Evolutionary conservation across 257 asterid species (phyloP).

Genomic region (Solanum tacnaense): DNA sequence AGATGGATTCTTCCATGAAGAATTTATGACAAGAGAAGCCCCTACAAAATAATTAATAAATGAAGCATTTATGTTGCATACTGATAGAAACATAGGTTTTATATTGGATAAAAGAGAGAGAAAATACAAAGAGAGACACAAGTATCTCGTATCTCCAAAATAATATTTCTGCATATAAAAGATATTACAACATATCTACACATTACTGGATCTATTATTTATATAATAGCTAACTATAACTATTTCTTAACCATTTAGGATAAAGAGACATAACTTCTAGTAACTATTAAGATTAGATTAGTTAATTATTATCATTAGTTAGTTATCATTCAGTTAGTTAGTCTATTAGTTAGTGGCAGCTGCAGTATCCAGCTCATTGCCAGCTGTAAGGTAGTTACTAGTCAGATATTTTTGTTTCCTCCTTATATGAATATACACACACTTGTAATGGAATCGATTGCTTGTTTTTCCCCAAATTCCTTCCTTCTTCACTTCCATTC

Average conservation of each 20-base stretch:
- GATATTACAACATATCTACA: neutral
- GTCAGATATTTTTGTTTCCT: neutral
- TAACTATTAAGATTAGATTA: neutral
- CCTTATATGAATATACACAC: neutral
- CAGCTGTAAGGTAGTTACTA: neutral
- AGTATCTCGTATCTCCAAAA: neutral
- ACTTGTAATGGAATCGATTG: neutral
- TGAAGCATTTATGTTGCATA: neutral
- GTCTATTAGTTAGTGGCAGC: neutral
- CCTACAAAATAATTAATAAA: slow-evolving; percentile 25
- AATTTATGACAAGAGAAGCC: slow-evolving; percentile 53
- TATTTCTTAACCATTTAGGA: neutral
- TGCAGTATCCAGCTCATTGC: neutral
- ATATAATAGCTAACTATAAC: neutral
- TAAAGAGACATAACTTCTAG: neutral
- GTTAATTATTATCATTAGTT: neutral
- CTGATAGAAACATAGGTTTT: neutral
- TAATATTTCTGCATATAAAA: neutral
- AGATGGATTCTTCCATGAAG: slow-evolving; percentile 88
- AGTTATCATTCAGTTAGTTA: neutral
- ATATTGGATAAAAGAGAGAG: neutral
- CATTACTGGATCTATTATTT: neutral
- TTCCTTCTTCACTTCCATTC: neutral
- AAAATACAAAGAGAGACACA: neutral
- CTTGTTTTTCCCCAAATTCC: neutral